Base-by-base conservation (phyloP, 345 rosid species). In the Orychophragmus violaceus region DNA sequence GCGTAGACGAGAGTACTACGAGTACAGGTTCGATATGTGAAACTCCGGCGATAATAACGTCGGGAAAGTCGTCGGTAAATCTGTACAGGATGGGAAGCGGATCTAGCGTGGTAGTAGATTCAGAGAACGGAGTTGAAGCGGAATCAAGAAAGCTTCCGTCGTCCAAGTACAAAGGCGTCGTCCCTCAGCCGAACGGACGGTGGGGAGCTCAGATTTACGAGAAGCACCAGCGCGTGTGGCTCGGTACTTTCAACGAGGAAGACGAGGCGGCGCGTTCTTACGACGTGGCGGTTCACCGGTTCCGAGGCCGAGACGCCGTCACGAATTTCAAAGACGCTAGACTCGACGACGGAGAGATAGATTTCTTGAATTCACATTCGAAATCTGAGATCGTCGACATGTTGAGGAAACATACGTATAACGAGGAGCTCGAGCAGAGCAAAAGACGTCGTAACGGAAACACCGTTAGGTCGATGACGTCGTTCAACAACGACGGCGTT, bases 131-230 rank as follows among this genome's bases (percentile, higher is more conserved):
- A 3, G 78, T 78, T 0, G 99, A 90, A 39, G 92, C 90, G 3
- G 96, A 94, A 63, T 91, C 97, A 1, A 81, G 88, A 25, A 94
- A 90, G 78, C 82, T 90, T 14, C 95, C 96, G 4, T 88, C 96
- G 9, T 95, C 99, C 0, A 84, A 83, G 19, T 95, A 84, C 85
- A 95, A 95, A 72, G 99, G 99, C 0, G 99, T 95, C 2, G 99
- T 95, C 12, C 94, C 97, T 0, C 97, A 95, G 60, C 99, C 97
- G 1, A 95, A 95, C 76, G 96, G 99, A 24, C 82, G 97, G 1
- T 95, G 99, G 99, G 99, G 99, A 2, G 95, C 96, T 13, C 97
- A 95, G 87, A 95, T 95, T 67, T 95, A 95, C 82, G 97, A 91
- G 90, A 95, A 86, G 76, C 97, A 91, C 62, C 97, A 89, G 64